phyloP scores from a whole-genome alignment of 305 asterid species.

The Rubia peregrina region DNA sequence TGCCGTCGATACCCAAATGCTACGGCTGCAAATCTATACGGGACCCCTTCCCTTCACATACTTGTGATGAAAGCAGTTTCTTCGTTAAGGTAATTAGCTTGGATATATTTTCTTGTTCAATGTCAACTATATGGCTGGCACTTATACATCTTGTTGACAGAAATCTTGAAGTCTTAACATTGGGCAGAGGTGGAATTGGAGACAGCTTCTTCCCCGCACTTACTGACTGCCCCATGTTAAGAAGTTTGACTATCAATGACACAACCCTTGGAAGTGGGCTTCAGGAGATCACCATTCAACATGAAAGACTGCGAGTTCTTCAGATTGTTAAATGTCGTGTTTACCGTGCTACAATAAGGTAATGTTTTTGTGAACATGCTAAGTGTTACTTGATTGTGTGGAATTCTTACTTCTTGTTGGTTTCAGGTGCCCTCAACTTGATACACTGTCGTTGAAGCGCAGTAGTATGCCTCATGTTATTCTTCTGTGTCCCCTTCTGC shows the following conservation, averaged over 20 bases:
- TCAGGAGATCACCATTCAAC: conserved; percentile 71
- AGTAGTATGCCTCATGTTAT: conserved; percentile 96
- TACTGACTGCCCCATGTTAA: conserved; percentile 68
- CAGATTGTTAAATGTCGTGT: conserved; percentile 93
- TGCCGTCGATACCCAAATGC: conserved; percentile 94
- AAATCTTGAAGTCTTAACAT: conserved; percentile 75
- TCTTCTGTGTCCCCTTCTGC: conserved; percentile 80
- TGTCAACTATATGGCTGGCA: conserved; percentile 10
- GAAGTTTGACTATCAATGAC: conserved; percentile 73
- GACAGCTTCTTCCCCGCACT: conserved; percentile 76
- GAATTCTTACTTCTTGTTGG: conserved; percentile 15
- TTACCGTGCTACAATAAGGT: conserved; percentile 86
- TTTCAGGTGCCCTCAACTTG: conserved; percentile 86
- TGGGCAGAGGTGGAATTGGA: conserved; percentile 88
- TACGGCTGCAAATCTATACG: conserved; percentile 64
- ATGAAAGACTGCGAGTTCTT: conserved; percentile 68
- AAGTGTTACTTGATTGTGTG: neutral
- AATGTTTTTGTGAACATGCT: conserved; percentile 9
- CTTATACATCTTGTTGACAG: conserved; percentile 41
- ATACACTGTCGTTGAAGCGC: conserved; percentile 86
- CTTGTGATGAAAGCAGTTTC: conserved; percentile 73
- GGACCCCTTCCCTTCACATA: conserved; percentile 56
- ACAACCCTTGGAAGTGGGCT: conserved; percentile 87
- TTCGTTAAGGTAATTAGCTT: conserved; percentile 50
- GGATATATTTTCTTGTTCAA: neutral